phyloP scores from a whole-genome alignment of 345 rosid species.

The Camelina hispida region DNA sequence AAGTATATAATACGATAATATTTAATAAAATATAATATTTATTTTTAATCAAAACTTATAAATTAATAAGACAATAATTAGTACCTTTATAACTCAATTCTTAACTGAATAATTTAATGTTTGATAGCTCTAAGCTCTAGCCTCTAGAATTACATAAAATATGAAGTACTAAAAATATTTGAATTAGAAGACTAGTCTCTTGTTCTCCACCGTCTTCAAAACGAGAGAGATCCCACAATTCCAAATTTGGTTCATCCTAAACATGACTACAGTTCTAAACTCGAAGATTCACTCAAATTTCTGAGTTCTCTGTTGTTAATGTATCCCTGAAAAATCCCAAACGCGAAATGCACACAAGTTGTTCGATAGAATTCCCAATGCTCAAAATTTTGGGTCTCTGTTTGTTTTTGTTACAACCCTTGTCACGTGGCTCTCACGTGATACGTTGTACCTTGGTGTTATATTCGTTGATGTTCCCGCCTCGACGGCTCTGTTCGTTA shows the following conservation, averaged over 20 bases:
- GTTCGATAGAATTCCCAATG: conserved; percentile 29
- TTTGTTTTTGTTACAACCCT: not conserved
- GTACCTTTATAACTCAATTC: no score
- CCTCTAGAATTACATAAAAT: no score
- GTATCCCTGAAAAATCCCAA: not conserved
- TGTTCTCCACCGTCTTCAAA: not conserved
- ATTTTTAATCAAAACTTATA: no score
- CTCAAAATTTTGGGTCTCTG: not conserved
- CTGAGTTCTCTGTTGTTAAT: not conserved
- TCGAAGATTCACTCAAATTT: not conserved
- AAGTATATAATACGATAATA: no score
- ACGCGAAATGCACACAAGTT: conserved; percentile 8
- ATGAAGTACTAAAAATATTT: no score
- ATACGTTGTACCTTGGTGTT: not conserved
- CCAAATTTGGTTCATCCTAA: not conserved
- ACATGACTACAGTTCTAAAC: conserved; percentile 2
- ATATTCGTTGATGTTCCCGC: conserved; percentile 8
- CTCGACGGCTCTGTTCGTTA: not conserved
- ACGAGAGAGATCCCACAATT: not conserved
- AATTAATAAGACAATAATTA: no score
- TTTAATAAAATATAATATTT: no score
- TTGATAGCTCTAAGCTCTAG: no score
- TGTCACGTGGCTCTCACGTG: conserved; percentile 37
- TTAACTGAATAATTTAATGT: no score
- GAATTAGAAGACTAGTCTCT: no score